Conservation (phyloP, 768 basidiomycete genomes). For the Clitopilus passeckerianus region DNA sequence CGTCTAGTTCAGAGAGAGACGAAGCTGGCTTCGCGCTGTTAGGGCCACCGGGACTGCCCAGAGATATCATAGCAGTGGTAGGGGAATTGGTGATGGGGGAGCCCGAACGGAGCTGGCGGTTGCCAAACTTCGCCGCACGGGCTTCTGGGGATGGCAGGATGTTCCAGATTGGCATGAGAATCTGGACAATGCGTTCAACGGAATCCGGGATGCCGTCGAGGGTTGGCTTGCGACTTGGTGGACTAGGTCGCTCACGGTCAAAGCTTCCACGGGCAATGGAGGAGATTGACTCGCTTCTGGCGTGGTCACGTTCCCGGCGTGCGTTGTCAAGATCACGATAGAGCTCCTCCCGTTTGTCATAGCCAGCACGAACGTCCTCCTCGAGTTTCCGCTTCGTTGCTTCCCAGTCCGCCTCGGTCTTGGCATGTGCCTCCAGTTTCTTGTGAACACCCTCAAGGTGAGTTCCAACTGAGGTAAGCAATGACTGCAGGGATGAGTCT, state of each 20-base stretch:
- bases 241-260: neutral
- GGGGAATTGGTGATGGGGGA: conserved; percentile 33
- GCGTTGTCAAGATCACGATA: conserved; percentile 50
- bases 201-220: conserved; percentile 31
- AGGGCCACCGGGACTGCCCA: conserved; percentile 14
- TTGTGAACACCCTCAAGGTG: conserved; percentile 48
- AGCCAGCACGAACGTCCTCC: conserved; percentile 39
- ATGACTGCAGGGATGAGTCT: conserved; percentile 43
- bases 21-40: conserved; percentile 21
- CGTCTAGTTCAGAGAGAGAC: conserved; percentile 81
- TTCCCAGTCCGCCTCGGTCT: conserved; percentile 46
- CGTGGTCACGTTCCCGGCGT: conserved; percentile 46
- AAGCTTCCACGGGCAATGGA: conserved; percentile 29
- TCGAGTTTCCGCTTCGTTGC: conserved; percentile 37
- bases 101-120: conserved; percentile 43
- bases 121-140: conserved; percentile 59
- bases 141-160: conserved; percentile 82
- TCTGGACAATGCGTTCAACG: conserved; percentile 48
- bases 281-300: conserved; percentile 31
- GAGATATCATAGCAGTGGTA: neutral
- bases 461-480: conserved; percentile 41
- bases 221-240: neutral
- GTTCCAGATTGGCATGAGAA: conserved; percentile 73
- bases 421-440: conserved; percentile 35
- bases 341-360: conserved; percentile 43